Evolutionary conservation across 345 rosid genomes (phyloP).

Genomic region (Jatropha curcas): DNA sequence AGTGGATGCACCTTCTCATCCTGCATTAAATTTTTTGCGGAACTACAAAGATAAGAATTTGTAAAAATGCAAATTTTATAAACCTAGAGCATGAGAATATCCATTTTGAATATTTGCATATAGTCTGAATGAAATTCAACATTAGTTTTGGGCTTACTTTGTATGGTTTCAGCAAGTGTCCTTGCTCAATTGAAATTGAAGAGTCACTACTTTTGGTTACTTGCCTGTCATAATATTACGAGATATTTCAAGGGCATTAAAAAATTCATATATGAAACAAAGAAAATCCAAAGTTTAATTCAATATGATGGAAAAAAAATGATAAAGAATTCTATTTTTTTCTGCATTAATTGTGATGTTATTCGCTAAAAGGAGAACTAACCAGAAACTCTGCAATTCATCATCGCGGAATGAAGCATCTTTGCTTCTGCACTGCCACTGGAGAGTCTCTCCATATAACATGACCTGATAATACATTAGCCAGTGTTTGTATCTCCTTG

Average conservation of each 20-base stretch:
- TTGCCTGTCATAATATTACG: slow-evolving; percentile 36
- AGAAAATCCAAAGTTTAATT: background rate
- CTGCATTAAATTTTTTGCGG: slow-evolving; percentile 28
- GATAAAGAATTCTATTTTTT: background rate
- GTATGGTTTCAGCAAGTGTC: slow-evolving; percentile 8
- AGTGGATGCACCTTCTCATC: slow-evolving; percentile 47
- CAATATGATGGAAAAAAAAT: too few species aligned
- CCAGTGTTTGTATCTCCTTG: slow-evolving; percentile 64
- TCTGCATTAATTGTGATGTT: background rate
- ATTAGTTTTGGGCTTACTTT: slow-evolving; percentile 35
- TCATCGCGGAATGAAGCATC: slow-evolving; percentile 15
- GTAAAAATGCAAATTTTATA: background rate
- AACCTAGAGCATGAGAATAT: too few species aligned
- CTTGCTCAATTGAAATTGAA: slow-evolving; percentile 28
- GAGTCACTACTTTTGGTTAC: slow-evolving; percentile 22
- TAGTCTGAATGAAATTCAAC: background rate
- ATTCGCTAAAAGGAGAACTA: slow-evolving; percentile 11
- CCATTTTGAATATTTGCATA: background rate
- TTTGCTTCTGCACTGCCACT: slow-evolving; percentile 22
- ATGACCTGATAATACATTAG: slow-evolving; percentile 72
- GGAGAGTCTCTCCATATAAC: slow-evolving; percentile 49
- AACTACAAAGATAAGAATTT: background rate
- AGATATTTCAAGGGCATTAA: background rate
- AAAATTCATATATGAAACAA: background rate
- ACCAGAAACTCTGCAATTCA: slow-evolving; percentile 31